Base-by-base conservation (phyloP, 2,329 filamentous ascomycete genomes). In the Pseudogymnoascus sp. region DNA sequence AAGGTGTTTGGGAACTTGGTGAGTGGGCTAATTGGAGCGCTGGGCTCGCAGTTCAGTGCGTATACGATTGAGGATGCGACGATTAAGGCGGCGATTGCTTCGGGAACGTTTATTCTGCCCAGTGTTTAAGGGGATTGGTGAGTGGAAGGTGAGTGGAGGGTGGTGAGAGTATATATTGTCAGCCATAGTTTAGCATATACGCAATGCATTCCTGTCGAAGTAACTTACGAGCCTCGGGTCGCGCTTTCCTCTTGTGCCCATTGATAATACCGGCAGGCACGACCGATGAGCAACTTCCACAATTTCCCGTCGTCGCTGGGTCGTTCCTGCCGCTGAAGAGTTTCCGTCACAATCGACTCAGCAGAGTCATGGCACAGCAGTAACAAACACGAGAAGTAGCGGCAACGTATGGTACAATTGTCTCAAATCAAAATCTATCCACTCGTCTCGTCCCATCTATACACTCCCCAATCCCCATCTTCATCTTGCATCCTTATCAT, bases 1-100 rank as follows among this genome's bases (percentile, higher is more conserved):
- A 70, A 75, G 10, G 74, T 80, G 1, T 80, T 79, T 68, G 72
- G 75, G 5, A 72, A 74, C 25, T 69, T 79, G 31, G 77, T 79
- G 42, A 48, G 42, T 37, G 76, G 74, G 65, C 55, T 59, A 27
- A 12, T 60, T 33, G 36, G 36, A 2, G 25, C n/a, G 15, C 39
- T 42, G 13, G 18, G 39, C 12, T 7, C n/a, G 37, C 25, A 29
- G 21, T 60, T 42, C 12, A 60, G 25, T n/a, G 2, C 5, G 42
- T 48, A 48, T 48, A 29, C 42, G 42, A 21, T 48, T 2, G 42
- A 48, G 42, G 64, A 67, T 62, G 45, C 35, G 18, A 58, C 58
- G 1, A 66, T 68, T 36, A 15, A 59, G 35, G 33, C 39, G 25
- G 66, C 60, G 33, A 65, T 68, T 48, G 48, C 61, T 60, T 29